Conservation (phyloP, 345 rosid genomes). For the Anastatica hierochuntica region DNA sequence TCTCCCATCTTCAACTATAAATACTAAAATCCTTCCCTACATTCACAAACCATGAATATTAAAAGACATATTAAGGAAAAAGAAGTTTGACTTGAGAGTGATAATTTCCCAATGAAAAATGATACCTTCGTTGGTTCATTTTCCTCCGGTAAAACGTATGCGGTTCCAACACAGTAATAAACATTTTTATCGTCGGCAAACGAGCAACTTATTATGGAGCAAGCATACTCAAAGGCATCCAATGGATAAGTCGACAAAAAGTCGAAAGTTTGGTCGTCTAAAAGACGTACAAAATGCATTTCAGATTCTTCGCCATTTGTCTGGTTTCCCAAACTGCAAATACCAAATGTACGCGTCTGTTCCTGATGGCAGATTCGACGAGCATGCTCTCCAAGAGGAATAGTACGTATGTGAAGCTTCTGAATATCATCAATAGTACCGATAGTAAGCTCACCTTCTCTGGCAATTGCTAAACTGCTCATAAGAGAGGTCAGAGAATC, state of each 20-base stretch:
- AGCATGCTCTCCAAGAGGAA: conserved; percentile 89
- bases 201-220: conserved; percentile 90
- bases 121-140: conserved; percentile 80
- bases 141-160: too few species aligned
- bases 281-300: conserved; percentile 61
- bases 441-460: conserved; percentile 86
- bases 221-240: conserved; percentile 76
- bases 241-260: conserved; percentile 70
- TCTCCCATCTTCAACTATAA: conserved; percentile 75
- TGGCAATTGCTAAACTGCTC: conserved; percentile 85
- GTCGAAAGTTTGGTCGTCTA: conserved; percentile 85
- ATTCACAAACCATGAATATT: background rate
- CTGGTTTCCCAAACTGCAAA: conserved; percentile 68
- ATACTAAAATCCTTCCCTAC: conserved; percentile 88
- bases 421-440: conserved; percentile 96
- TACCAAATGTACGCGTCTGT: conserved; percentile 81
- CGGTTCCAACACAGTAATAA: conserved; percentile 89
- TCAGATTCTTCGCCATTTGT: conserved; percentile 70
- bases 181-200: conserved; percentile 67
- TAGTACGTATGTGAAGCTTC: conserved; percentile 95
- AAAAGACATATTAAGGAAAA: background rate
- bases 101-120: background rate
- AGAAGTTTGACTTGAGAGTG: background rate
- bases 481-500: conserved; percentile 8
- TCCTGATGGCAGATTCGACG: conserved; percentile 94